These are phyloP conservation scores for Annulohypoxylon maeteangense DNA, from an alignment of 495 filamentous ascomycete genomes.

Conservation along the genomic window DNA sequence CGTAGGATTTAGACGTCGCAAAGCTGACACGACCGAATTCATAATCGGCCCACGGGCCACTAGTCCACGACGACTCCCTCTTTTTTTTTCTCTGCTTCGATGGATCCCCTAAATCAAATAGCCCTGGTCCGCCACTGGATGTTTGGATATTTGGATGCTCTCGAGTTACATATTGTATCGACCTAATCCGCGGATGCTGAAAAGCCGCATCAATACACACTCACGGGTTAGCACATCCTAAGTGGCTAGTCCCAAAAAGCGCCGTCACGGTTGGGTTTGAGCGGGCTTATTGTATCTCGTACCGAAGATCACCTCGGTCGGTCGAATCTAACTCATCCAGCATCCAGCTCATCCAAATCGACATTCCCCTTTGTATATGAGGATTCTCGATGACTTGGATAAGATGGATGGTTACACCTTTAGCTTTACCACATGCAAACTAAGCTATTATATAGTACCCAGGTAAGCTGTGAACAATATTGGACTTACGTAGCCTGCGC, in stretches of 20 bases:
- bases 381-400: slow-evolving; percentile 6
- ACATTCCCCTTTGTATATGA: not conserved
- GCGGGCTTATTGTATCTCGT: slow-evolving; percentile 6
- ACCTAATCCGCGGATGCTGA: slow-evolving; percentile 29
- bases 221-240: not conserved
- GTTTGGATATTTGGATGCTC: not conserved
- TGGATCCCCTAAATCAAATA: slow-evolving; percentile 33
- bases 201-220: slow-evolving; percentile 36
- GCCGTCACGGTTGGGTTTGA: slow-evolving; percentile 11
- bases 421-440: slow-evolving; percentile 1
- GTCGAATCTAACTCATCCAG: slow-evolving; percentile 17
- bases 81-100: slow-evolving; percentile 11
- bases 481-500: slow-evolving; percentile 11
- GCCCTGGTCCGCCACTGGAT: slow-evolving; percentile 21
- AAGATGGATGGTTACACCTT: slow-evolving; percentile 13
- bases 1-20: slow-evolving; percentile 34
- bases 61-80: slow-evolving; percentile 20
- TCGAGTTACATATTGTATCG: slow-evolving; percentile 32
- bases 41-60: slow-evolving; percentile 34
- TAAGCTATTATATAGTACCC: slow-evolving; percentile 8
- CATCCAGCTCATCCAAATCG: slow-evolving; percentile 8
- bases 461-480: slow-evolving; percentile 20
- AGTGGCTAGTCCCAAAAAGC: not conserved
- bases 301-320: slow-evolving; percentile 12
- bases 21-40: slow-evolving; percentile 36